Evolutionary conservation across 1,284 basidiomycete species (phyloP), one percentile per base, ranked within the genome.

Genomic region (Caloboletus inedulis): DNA sequence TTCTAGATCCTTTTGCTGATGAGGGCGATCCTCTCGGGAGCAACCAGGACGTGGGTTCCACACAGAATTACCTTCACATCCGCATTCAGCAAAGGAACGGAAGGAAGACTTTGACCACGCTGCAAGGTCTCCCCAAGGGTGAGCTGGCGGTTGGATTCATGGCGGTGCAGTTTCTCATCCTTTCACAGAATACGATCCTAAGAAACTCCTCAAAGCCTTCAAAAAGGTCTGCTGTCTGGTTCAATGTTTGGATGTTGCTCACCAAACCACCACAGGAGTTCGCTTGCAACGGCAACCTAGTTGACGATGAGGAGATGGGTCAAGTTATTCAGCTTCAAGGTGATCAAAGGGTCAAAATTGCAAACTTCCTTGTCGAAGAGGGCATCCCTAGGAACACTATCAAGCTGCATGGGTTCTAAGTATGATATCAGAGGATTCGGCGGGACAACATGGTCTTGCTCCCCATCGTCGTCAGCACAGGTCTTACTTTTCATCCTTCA

Each of bases 1-100:
- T 47, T 44, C 51, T 62, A 94, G 93, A 96, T 84, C 94, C 93
- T 77, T 94, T 95, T 79, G 91, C 88, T 77, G 92, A 93, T 75
- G 88, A 89, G 74, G 87, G 83, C 68, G 91, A 92, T 77, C 82
- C 85, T 70, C 82, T 91, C 72, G 81, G 77, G 71, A 76, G 78
- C 62, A 81, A 76, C 68, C 78, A 87, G 66, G 85, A 90, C 77
- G 86, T 89, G 66, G 89, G 90, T 63, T 89, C 89, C 60, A 85
- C 88, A 70, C 77, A 83, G 68, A 87, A 93, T 73, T 92, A 94
- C 75, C 93, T 95, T 72, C 93, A 95, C 73, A 91, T 96, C 69
- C 92, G 93, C 79, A 91, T 99, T 69, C 97, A 99, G 76, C 97
- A 99, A 77, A 84, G 97, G 68, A 99, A 99, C 84, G 97, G 97